These are phyloP conservation scores for Alternaria sp. DNA, from an alignment of 2,329 filamentous ascomycete species.

Conservation along the genomic window DNA sequence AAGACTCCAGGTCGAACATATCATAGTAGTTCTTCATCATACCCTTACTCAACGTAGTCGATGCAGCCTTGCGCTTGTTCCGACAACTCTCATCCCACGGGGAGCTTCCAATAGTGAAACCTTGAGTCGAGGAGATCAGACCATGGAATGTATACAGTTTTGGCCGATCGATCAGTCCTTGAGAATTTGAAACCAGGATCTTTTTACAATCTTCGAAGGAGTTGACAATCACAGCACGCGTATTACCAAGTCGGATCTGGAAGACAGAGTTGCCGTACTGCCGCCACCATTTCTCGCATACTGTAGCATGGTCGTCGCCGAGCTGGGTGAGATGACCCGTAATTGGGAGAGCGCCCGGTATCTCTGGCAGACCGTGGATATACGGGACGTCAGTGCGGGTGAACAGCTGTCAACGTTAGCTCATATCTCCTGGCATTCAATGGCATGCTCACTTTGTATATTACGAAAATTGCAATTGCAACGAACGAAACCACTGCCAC, in stretches of 20 bases:
- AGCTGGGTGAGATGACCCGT: slow-evolving; percentile 61
- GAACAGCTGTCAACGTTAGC: slow-evolving; percentile 10
- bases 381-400: slow-evolving; percentile 58
- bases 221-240: slow-evolving; percentile 61
- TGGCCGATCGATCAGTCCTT: slow-evolving; percentile 60
- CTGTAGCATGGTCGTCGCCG: slow-evolving; percentile 62
- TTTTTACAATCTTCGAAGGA: slow-evolving; percentile 62
- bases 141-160: slow-evolving; percentile 64
- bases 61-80: slow-evolving; percentile 62
- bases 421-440: neutral
- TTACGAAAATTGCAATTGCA: neutral
- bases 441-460: slow-evolving; percentile 11
- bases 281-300: slow-evolving; percentile 61
- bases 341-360: slow-evolving; percentile 60
- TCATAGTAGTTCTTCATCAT: slow-evolving; percentile 59
- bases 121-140: slow-evolving; percentile 58
- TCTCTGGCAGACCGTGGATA: slow-evolving; percentile 60
- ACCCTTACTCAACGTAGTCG: slow-evolving; percentile 57
- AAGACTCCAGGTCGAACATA: slow-evolving; percentile 64
- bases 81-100: slow-evolving; percentile 64
- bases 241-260: slow-evolving; percentile 64
- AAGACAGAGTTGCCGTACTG: slow-evolving; percentile 59
- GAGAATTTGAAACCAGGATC: slow-evolving; percentile 60
- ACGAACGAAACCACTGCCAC: neutral
- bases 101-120: slow-evolving; percentile 63